A percentile compares a stretch with the other conserved stretches of the same genome.
These are phyloP conservation scores for Sporothrix pallida DNA, from an alignment of 2,329 filamentous ascomycete genomes.

Conservation along the genomic window DNA sequence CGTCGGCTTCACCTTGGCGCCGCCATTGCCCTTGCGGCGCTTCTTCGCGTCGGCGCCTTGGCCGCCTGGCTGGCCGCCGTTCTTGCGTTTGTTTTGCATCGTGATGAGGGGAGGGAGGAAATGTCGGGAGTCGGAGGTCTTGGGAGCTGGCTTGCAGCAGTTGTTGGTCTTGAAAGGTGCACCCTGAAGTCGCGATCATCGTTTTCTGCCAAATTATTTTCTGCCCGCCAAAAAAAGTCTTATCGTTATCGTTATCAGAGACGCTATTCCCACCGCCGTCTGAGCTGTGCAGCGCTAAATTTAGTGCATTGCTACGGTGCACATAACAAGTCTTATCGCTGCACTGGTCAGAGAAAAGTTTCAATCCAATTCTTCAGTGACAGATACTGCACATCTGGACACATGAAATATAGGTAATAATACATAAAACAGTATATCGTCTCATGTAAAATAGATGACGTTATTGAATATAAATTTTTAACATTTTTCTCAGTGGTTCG, in stretches of 20 bases:
- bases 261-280: neutral
- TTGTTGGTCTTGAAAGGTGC: neutral
- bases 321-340: neutral
- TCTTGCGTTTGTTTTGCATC: constrained; percentile 9
- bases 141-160: neutral
- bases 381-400: neutral
- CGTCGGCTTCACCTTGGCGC: constrained; percentile 1
- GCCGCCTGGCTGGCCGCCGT: constrained; percentile 24
- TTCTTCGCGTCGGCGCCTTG: constrained; percentile 26
- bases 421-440: too few relatives aligned
- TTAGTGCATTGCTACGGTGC: neutral
- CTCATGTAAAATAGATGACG: too few relatives aligned
- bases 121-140: neutral
- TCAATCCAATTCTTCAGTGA: neutral
- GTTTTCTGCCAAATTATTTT: constrained; percentile 26
- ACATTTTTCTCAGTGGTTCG: too few relatives aligned
- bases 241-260: constrained; percentile 14
- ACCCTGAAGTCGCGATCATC: neutral
- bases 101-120: neutral
- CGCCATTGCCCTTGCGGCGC: constrained; percentile 27
- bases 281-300: neutral
- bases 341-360: neutral
- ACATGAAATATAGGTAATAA: too few relatives aligned
- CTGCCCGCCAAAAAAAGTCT: constrained; percentile 3
- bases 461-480: too few relatives aligned